A percentile compares a stretch with the other conserved stretches of the same genome.
Evolutionary conservation across 1,139 yeast species (phyloP).

Genomic region (Lodderomyces parapsilosis): DNA sequence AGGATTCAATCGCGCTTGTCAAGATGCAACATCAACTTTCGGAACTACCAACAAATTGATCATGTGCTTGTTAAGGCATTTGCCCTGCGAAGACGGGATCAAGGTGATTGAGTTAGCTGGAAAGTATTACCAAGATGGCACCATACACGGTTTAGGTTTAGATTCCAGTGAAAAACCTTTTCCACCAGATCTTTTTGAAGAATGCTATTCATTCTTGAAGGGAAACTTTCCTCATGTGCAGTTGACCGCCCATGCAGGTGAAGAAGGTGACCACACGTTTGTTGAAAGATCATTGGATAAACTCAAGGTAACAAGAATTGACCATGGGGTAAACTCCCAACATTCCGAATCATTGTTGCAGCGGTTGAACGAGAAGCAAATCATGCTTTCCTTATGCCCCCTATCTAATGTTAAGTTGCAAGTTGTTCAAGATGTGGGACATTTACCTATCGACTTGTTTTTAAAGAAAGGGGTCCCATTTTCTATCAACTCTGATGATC

Average conservation of each 20-base stretch:
- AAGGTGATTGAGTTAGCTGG: slow-evolving; percentile 53
- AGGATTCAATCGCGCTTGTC: slow-evolving; percentile 66
- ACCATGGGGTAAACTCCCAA: slow-evolving; percentile 71
- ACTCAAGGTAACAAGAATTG: slow-evolving; percentile 66
- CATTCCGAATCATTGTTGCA: slow-evolving; percentile 52
- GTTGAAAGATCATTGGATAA: slow-evolving; percentile 56
- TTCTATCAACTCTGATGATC: slow-evolving; percentile 80
- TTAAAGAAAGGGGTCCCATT: slow-evolving; percentile 66
- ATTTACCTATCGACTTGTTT: slow-evolving; percentile 62
- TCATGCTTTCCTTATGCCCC: slow-evolving; percentile 71
- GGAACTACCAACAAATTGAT: slow-evolving; percentile 68
- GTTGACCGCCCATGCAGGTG: slow-evolving; percentile 85
- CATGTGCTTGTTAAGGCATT: slow-evolving; percentile 78
- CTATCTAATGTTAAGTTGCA: slow-evolving; percentile 70
- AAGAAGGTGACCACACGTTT: slow-evolving; percentile 73
- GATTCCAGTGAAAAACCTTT: slow-evolving; percentile 76
- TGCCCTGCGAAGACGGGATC: slow-evolving; percentile 58
- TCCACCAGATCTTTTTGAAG: slow-evolving; percentile 66
- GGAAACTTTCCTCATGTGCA: slow-evolving; percentile 49
- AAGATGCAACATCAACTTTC: slow-evolving; percentile 52
- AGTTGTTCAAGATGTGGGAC: slow-evolving; percentile 64
- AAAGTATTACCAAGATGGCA: slow-evolving; percentile 50
- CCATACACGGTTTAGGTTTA: slow-evolving; percentile 70
- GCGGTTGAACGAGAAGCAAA: slow-evolving; percentile 52
- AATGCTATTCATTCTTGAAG: slow-evolving; percentile 54